Base-by-base conservation (phyloP, 2,329 filamentous ascomycete genomes). In the Leptographium wingfieldii region DNA sequence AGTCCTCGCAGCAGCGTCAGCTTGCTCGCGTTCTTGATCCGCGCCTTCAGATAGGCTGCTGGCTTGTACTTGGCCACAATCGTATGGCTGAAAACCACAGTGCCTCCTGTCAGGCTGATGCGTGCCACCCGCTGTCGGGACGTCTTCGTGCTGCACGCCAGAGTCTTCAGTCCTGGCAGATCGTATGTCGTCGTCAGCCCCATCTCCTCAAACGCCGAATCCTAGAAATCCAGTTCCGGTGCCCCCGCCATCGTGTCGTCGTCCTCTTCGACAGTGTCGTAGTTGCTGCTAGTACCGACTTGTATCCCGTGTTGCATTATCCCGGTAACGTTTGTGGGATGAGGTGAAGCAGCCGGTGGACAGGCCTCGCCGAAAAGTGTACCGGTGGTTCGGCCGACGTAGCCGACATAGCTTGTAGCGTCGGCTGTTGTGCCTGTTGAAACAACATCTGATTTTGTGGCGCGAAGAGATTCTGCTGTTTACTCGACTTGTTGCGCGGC, bases 181-280 rank as follows among this genome's bases (percentile, higher is more conserved):
- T 85, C 82, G 67, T 85, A 86, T 2, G 78, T 82, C 0, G 80
- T 78, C 0, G 81, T 84, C 58, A 85, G 71, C 5, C 82, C 83
- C 0, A 76, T 78, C 64, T 85, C 82, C 62, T 83, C 81, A 63
- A 82, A 76, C 5, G 74, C 69, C 0, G 80, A 80, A 61, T 84
- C 79, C 63, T 80, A 72, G 66, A 80, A 79, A 16, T 69, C 71
- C 7, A 78, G 68, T 51, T 69, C 68, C 1, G 49, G 49, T 27
- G 49, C 11, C 27, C 12, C 49, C 48, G 48, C 22, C 22, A 3
- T 11, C 52, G 68, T 65, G 38, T 61, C 62, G 11, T 65, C 3
- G 63, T 66, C 31, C 1, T 65, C 67, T 2, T 65, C 63, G 7
- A 59, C 57, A 1, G 53, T 55, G n/a, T 61, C 62, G 38, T 49